Evolutionary conservation across 2,329 filamentous ascomycete species (phyloP), one percentile per base, ranked within the genome.

Genomic region (Sporothrix variecibatus): DNA sequence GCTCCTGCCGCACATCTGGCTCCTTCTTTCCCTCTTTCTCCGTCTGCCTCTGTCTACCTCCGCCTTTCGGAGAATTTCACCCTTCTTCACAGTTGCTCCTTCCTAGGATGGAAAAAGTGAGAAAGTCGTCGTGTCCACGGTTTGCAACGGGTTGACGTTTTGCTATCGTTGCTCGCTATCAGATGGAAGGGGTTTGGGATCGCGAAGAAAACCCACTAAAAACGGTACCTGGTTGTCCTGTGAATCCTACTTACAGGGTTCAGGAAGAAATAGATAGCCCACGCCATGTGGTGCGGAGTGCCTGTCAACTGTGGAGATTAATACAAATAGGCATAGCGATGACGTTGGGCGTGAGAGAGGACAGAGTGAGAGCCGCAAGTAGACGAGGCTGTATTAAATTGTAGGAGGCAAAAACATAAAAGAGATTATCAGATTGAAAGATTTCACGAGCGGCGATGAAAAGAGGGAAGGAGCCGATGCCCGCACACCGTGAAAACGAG

Each of bases 161-260:
- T 20, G 34, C 60, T 64, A 64, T 64, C 60, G 34, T 40, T 20
- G 17, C 60, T 64, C 38, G 60, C 60, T 64, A 43, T 64, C 34
- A 64, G 60, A 64, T 64, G 28, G 17, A 34, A 60, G 17, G 26
- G 6, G 60, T 64, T 26, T 49, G 26, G 58, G 6, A 62, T 34
- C 26, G 26, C 28, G 17, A 26, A 31, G 26, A n/a, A 26, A 60
- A 60, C 15, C 28, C 28, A 60, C 56, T 34, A 9, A 20, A 60
- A 60, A 34, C 28, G 56, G 56, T 2, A 34, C 28, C 26, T 11
- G 51, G n/a, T 3, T 8, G 23, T 28, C 53, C 56, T 60, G 11
- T 15, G 9, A 60, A 60, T 34, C 56, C 56, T 60, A 49, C 40
- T 43, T 31, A 34, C 56, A 20, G 28, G 17, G 28, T 60, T 28